Evolutionary conservation across 495 filamentous ascomycete species (phyloP).

Genomic region (Aspergillus carlsbadensis): DNA sequence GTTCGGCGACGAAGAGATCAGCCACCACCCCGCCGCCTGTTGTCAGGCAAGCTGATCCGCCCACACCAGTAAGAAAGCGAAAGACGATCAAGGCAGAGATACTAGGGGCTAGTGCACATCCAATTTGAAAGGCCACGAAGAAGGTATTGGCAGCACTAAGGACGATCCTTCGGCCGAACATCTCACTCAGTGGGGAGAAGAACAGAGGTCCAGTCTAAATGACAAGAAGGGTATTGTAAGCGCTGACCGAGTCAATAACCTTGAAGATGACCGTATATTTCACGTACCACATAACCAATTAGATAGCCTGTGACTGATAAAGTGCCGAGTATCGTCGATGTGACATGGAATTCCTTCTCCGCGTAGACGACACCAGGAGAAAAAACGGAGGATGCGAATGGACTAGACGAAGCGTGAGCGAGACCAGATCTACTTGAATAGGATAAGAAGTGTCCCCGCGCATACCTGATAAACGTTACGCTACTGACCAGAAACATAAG

Average conservation of each 20-base stretch:
- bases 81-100: constrained; percentile 51
- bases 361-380: constrained; percentile 7
- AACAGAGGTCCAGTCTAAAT: constrained; percentile 5
- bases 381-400: constrained; percentile 13
- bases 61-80: constrained; percentile 50
- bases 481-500: constrained; percentile 9
- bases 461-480: constrained; percentile 16
- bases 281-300: constrained; percentile 12
- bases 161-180: constrained; percentile 54
- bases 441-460: neutral
- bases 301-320: constrained; percentile 12
- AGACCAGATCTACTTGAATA: neutral
- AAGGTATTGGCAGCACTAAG: constrained; percentile 51
- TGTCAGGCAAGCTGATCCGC: constrained; percentile 48
- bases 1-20: constrained; percentile 49
- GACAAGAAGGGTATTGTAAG: too few relatives aligned
- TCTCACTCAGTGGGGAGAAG: constrained; percentile 38
- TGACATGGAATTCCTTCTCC: constrained; percentile 4
- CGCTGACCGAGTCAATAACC: too few relatives aligned
- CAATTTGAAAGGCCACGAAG: constrained; percentile 53
- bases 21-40: constrained; percentile 55
- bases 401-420: neutral
- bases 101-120: constrained; percentile 45
- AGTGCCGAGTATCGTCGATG: constrained; percentile 9
- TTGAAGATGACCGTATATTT: too few relatives aligned